Base-by-base conservation (phyloP, 2,329 filamentous ascomycete species). In the Venturia nashicola region DNA sequence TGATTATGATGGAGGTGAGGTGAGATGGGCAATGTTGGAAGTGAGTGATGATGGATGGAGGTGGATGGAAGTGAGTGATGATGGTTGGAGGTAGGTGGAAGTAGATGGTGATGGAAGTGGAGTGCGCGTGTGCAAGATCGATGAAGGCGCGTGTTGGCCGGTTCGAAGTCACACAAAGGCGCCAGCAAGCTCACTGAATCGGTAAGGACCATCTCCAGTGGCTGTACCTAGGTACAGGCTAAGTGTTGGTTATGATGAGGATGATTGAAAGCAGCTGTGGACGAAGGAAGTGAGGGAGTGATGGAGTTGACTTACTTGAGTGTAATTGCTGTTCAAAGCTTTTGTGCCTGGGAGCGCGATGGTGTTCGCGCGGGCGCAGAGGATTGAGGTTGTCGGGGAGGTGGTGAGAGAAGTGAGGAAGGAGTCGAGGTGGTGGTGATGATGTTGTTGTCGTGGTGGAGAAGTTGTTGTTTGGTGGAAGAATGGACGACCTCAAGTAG, bases 291-390 rank as follows among this genome's bases (percentile, higher is more conserved):
- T 57, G 51, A 12, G 14, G 39, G 27, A 18, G 51, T 34, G 51
- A 36, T 57, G 51, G 51, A n/a, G 27, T 57, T 57, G 51, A 36
- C 51, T 36, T 57, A 57, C 51, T 57, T 57, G 51, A 36, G 27
- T 57, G 32, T 5, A n/a, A 3, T 57, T 57, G 51, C 32, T 57
- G 51, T 18, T 57, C 51, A 12, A 57, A 36, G 27, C 51, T 57
- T n/a, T 36, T 57, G 51, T 57, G 51, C 51, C 51, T 57, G 36
- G 27, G 12, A 18, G 14, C 32, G 51, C 51, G 32, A 57, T 57
- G 51, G 8, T 57, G 14, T 34, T 14, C n/a, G 51, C 51, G 51
- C 51, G 51, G 12, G 51, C 51, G 27, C 51, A 23, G 51, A 57
- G 51, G 48, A n/a, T n/a, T 57, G 51, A 57, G 51, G 27, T 57